Base-by-base conservation (phyloP, 2,329 filamentous ascomycete genomes). In the Biscogniauxia marginata region DNA sequence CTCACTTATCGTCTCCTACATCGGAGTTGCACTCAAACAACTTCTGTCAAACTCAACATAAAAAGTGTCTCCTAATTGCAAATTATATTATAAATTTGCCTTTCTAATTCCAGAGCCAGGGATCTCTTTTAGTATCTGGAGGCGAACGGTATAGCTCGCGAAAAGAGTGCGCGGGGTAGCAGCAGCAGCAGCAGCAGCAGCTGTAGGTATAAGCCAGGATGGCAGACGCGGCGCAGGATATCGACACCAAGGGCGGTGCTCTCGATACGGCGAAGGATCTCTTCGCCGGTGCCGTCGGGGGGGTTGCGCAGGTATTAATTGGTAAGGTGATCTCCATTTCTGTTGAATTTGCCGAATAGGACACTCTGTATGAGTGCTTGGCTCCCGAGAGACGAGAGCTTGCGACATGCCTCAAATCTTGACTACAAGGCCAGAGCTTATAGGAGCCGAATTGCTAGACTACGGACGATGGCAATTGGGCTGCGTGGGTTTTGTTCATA, bases 271-370 rank as follows among this genome's bases (percentile, higher is more conserved):
- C 87, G 67, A 99, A 98, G 80, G 95, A 99, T 75, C 79, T 99
- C 57, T 89, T 93, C 70, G 85, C 95, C 9, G 95, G 95, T 39
- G 95, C 95, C 57, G 89, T 88, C 7, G 95, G 95, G 61, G 95
- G 95, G 66, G 82, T 98, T 66, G 93, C 95, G 18, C 95, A 99
- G 75, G 95, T 99, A 46, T 77, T 99, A 60, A 83, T 98, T 63
- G 93, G 93, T 96, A 77, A 76, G 85, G 81, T 53, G 45, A n/a
- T 44, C 48, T 53, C 53, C 57, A 49, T 23, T 58, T 54, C 50
- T 56, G 3, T 8, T 30, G n/a, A n/a, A n/a, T n/a, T n/a, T n/a
- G n/a, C n/a, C n/a, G n/a, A n/a, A n/a, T n/a, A n/a, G n/a, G n/a
- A n/a, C n/a, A n/a, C n/a, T n/a, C n/a, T n/a, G n/a, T n/a, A n/a